These are phyloP conservation scores for Leptographium lundbergii DNA, from an alignment of 2,329 filamentous ascomycete genomes.

Conservation along the genomic window DNA sequence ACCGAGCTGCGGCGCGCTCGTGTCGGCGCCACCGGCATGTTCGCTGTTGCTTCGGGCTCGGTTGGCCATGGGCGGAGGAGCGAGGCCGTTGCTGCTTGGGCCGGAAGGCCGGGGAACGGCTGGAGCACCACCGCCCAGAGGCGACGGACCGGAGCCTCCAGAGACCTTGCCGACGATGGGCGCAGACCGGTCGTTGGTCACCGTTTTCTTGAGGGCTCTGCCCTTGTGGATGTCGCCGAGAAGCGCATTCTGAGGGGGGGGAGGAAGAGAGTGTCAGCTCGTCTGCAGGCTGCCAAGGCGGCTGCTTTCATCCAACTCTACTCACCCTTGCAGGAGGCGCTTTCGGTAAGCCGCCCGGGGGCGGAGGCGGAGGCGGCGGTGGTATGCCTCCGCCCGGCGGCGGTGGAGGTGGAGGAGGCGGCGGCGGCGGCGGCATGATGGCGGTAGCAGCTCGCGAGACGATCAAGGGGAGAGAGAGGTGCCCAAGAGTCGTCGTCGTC, in stretches of 20 bases:
- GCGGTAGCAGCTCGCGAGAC: neutral
- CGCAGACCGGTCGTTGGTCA: slow-evolving; percentile 86
- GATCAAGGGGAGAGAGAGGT: neutral
- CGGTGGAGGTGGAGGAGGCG: slow-evolving; percentile 11
- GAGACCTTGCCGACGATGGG: slow-evolving; percentile 48
- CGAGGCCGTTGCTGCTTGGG: slow-evolving; percentile 31
- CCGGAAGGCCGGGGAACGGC: slow-evolving; percentile 57
- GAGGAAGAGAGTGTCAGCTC: too few relatives aligned
- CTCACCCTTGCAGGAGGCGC: slow-evolving; percentile 35
- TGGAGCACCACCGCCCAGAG: slow-evolving; percentile 64
- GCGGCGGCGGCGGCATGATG: slow-evolving; percentile 21
- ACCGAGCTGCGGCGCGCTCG: slow-evolving; percentile 59
- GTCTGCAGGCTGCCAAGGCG: too few relatives aligned
- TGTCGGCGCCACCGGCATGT: slow-evolving; percentile 33
- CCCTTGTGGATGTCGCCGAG: slow-evolving; percentile 83
- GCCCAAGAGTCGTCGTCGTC: too few relatives aligned
- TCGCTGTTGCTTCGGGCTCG: slow-evolving; percentile 79
- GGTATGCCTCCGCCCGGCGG: slow-evolving; percentile 21
- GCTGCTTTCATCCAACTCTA: neutral
- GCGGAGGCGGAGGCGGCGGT: slow-evolving; percentile 45
- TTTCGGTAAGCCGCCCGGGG: slow-evolving; percentile 42
- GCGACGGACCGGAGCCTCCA: slow-evolving; percentile 40
- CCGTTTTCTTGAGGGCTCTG: slow-evolving; percentile 64
- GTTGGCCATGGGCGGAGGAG: slow-evolving; percentile 58
- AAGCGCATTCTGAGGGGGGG: slow-evolving; percentile 56